Evolutionary conservation across 495 filamentous ascomycete genomes (phyloP), one percentile per base, ranked within the genome.

Genomic region (Ascobolus immersus): DNA sequence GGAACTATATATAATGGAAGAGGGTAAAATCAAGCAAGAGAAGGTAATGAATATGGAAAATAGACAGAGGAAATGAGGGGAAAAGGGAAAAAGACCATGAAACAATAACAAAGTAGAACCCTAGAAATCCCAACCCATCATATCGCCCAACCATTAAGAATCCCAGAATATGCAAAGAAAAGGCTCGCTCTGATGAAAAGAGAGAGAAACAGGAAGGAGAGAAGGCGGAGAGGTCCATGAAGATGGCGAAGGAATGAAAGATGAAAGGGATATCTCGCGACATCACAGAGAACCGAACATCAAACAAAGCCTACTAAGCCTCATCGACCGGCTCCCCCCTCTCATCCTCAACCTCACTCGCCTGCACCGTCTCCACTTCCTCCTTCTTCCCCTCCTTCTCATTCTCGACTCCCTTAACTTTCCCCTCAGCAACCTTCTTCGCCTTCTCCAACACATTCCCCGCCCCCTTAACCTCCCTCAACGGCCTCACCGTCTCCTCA

Each of bases 361-460:
- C 79, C 14, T 91, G 46, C 9, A 86, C 86, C 45, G 84, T 75
- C 47, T 71, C 74, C 0, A 79, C 86, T 50, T 93, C 71, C 6
- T 69, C 52, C 25, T 93, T 90, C 77, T 93, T 78, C 20, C 63
- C 69, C 43, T 73, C 65, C 17, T 92, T 53, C 44, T 71, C 69
- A 22, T 66, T 59, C 45, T 84, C 84, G 50, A 93, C 65, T 14
- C 71, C 65, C 35, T 66, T 65, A 33, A 96, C 63, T 33, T 71
- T 69, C 26, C 67, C 65, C 43, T 93, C 82, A 12, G 72, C 67
- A 41, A 86, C 77, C 27, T 68, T 59, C 42, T 91, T 80, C 17
- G 71, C 69, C 23, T 31, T 17, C n/a, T 17, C 28, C 22, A 25
- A n/a, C 22, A 7, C 22, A 7, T 7, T n/a, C 22, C 7, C 22